Evolutionary conservation across 805 yeast genomes (phyloP), one percentile per base, ranked within the genome.

Genomic region (Yueomyces sinensis): DNA sequence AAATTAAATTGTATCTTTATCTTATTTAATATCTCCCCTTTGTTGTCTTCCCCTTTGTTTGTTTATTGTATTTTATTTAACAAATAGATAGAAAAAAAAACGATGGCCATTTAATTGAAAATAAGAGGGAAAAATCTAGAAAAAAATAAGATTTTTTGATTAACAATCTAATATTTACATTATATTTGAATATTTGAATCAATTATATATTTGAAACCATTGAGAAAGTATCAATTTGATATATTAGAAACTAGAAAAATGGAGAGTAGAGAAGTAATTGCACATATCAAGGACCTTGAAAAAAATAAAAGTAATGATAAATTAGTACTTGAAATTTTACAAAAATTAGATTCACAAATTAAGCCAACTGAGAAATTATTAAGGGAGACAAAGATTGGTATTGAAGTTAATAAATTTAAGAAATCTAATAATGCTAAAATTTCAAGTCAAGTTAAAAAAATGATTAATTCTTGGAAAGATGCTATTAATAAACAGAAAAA

Each of bases 351-450:
- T 44, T 72, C 68, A 37, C 82, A 82, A 11, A 45, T 57, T 25
- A 82, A 84, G 34, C 95, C 97, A 9, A 76, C 93, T 1, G 97
- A 89, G 52, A 72, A 76, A 52, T 64, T 89, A 25, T 65, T 89
- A 34, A 71, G 96, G 49, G 74, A 89, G 50, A 91, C 98, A 7
- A 86, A 84, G 56, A 89, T 91, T n/a, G 98, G 98, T 43, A 89
- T 91, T 14, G 89, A 87, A 7, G 96, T 91, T 29, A 91, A 91
- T 62, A 86, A 83, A 58, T 74, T 81, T 49, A 74, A 94, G 43
- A 61, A 82, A 7, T 74, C 76, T 32, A 50, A 59, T 22, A 82
- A 81, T 56, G 41, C 69, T 17, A 93, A 86, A 45, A 57, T 91
- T 31, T 65, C 78, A 11, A 59, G 67, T 2, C 59, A 81, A 29